Percentiles rank a stretch among this genome's conserved stretches.
These are phyloP conservation scores for Starmerella davenportii DNA, from an alignment of 805 yeast species.

Conservation along the genomic window DNA sequence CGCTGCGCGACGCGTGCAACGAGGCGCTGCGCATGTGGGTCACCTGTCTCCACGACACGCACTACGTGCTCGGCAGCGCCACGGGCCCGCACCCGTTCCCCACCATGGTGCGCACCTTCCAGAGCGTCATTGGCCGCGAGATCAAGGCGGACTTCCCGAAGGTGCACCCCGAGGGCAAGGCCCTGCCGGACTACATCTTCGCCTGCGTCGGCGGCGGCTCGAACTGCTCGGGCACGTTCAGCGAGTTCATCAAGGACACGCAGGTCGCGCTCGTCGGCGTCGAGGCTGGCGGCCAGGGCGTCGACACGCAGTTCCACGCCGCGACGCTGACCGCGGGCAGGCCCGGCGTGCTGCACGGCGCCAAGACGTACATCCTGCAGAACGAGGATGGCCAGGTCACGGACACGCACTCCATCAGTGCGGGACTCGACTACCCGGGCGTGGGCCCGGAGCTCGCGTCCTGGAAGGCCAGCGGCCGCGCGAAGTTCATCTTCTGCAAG, in stretches of 20 bases:
- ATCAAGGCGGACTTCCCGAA: conserved; percentile 77
- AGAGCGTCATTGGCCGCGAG: conserved; percentile 88
- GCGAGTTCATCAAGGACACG: conserved; percentile 72
- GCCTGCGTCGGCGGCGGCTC: conserved; percentile 99
- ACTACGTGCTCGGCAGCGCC: conserved; percentile 93
- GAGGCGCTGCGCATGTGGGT: conserved; percentile 97
- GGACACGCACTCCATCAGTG: conserved; percentile 95
- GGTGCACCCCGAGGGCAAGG: conserved; percentile 44
- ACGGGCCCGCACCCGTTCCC: conserved; percentile 99
- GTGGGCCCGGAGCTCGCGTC: conserved; percentile 95
- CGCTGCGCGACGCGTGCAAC: conserved; percentile 92
- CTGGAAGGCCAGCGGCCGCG: conserved; percentile 92
- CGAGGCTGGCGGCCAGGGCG: conserved; percentile 98
- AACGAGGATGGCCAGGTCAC: conserved; percentile 86
- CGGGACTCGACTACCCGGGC: conserved; percentile 98
- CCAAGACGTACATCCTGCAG: conserved; percentile 82
- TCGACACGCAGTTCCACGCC: conserved; percentile 73
- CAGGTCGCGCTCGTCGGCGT: conserved; percentile 75
- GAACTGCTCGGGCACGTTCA: conserved; percentile 87
- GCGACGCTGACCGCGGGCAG: conserved; percentile 90
- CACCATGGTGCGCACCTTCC: conserved; percentile 93
- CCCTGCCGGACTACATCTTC: conserved; percentile 79
- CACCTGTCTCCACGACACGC: conserved; percentile 65
- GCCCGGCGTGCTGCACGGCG: conserved; percentile 98
- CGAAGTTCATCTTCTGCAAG: conserved; percentile 74